Percentiles rank a stretch among this genome's conserved stretches.
These are phyloP conservation scores for Calvatia gigantea DNA, from an alignment of 768 basidiomycete genomes.

Conservation along the genomic window DNA sequence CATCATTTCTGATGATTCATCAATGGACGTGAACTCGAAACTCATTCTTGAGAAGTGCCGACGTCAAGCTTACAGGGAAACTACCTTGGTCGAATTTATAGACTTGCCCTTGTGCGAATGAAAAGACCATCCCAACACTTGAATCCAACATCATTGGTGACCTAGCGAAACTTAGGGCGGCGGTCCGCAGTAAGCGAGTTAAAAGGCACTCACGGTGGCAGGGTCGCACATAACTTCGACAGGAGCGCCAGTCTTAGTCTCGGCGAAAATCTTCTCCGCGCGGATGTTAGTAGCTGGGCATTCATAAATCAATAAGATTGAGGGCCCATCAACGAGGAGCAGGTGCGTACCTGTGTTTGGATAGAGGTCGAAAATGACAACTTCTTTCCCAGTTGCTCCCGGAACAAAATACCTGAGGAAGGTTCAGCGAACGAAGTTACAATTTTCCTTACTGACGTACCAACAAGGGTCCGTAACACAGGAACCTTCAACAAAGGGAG, in stretches of 20 bases:
- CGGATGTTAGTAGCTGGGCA: slow-evolving; percentile 44
- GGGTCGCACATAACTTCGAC: slow-evolving; percentile 55
- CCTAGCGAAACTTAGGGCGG: slow-evolving; percentile 20
- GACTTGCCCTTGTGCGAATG: slow-evolving; percentile 33
- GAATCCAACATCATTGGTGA: slow-evolving; percentile 46
- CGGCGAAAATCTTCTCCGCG: slow-evolving; percentile 43
- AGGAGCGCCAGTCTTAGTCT: slow-evolving; percentile 39
- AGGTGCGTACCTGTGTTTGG: slow-evolving; percentile 43
- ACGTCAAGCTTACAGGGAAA: background rate
- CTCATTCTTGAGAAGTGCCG: background rate
- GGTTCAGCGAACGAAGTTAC: background rate
- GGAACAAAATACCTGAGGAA: slow-evolving; percentile 39
- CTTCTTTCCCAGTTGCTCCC: slow-evolving; percentile 56
- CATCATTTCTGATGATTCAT: background rate
- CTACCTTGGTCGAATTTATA: background rate
- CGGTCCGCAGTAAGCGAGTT: background rate
- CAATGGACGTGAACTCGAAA: background rate
- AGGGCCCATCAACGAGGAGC: background rate
- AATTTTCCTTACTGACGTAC: slow-evolving; percentile 18
- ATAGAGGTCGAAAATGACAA: slow-evolving; percentile 55
- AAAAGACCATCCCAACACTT: slow-evolving; percentile 46
- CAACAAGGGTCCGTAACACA: slow-evolving; percentile 62
- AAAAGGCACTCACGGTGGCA: slow-evolving; percentile 33
- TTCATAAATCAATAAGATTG: background rate
- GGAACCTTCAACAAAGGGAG: slow-evolving; percentile 52